Base-by-base conservation (phyloP, 345 rosid species). In the Lepidium didymum region DNA sequence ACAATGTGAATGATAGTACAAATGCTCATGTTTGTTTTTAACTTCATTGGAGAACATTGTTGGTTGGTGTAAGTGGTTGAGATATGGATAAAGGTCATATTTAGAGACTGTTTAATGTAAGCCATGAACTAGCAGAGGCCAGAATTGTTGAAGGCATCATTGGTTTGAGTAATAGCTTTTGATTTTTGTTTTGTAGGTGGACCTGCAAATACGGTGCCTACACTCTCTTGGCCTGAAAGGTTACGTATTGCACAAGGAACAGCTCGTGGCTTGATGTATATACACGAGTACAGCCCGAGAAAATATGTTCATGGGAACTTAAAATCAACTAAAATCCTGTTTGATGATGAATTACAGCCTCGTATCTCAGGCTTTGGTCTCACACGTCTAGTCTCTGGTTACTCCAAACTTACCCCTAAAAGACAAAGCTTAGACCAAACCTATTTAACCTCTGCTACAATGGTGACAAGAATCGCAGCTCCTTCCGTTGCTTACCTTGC, bases 231-330 rank as follows among this genome's bases (percentile, higher is more conserved):
- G 97, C 70, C 89, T 16, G 84, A 81, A 11, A 83, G 97, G 79
- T 80, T 94, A 69, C 86, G 73, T 68, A 86, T 94, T 45, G 89
- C 94, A 27, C 99, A 91, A 79, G 99, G 97, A 74, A 75, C 85
- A 10, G 95, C 99, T 3, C 80, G 93, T 67, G 99, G 95, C 41
- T 81, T 91, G 50, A 78, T 81, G 83, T 82, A 85, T 80, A 87
- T 91, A 72, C 99, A 91, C 4, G 97, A 91, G 77, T 80, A 63
- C 62, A 75, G 86, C 64, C 92, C 95, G 25, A 77, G 91, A 59
- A 94, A 86, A 51, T 81, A 82, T 4, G 84, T 84, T 31, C 99
- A 94, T 13, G 92, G 97, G 37, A 94, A 82, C 84, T 47, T 94
- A 12, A 91, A 89, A 70, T 85, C 95, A 11, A 84, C 95, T 1